These are phyloP conservation scores for Quercus phellos DNA, from an alignment of 331 rosid genomes.

Conservation along the genomic window DNA sequence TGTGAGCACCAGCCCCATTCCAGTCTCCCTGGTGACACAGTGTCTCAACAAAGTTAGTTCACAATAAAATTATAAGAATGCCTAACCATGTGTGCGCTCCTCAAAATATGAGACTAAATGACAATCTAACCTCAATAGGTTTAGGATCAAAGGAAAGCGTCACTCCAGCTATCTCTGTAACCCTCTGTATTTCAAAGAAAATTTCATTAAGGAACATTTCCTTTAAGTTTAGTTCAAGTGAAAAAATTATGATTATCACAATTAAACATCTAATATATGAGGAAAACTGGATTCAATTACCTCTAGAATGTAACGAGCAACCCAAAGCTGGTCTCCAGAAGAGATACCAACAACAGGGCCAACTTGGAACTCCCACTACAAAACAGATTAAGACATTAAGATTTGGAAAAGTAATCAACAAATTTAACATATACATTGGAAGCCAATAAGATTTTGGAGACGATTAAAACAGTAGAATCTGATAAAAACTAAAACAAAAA, in stretches of 20 bases:
- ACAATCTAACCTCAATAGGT: conserved; percentile 61
- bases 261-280: not conserved
- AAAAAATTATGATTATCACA: not conserved
- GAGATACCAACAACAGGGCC: conserved; percentile 88
- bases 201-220: not conserved
- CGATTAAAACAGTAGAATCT: not conserved
- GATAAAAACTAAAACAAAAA: not conserved
- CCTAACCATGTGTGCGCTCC: not conserved
- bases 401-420: not conserved
- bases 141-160: conserved; percentile 90
- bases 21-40: conserved; percentile 62
- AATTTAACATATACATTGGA: not conserved
- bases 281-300: conserved; percentile 25
- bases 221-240: not conserved
- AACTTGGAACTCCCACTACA: conserved; percentile 98
- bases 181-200: conserved; percentile 52
- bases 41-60: not conserved
- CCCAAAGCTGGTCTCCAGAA: conserved; percentile 89
- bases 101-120: not conserved
- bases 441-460: not conserved
- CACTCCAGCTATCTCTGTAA: conserved; percentile 89
- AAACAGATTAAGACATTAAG: not conserved
- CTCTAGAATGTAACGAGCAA: conserved; percentile 92
- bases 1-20: conserved; percentile 99
- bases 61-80: not conserved